phyloP scores from a whole-genome alignment of 1,139 yeast species.

The Suhomyces taliae region DNA sequence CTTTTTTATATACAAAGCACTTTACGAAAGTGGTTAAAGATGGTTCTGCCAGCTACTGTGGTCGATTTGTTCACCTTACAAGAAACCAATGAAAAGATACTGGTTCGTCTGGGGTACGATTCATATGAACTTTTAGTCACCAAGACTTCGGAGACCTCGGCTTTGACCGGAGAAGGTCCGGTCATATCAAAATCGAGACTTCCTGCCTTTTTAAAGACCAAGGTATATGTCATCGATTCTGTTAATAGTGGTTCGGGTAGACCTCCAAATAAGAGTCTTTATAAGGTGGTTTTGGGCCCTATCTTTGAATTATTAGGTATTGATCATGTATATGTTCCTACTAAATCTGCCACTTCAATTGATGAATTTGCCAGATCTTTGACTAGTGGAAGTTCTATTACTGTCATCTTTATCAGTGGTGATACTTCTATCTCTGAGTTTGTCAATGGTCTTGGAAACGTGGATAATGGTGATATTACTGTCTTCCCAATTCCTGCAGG shows the following conservation, averaged over 20 bases:
- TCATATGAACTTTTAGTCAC: constrained; percentile 1
- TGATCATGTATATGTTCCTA: constrained; percentile 38
- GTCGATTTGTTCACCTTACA: constrained; percentile 3
- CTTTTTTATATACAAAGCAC: constrained; percentile 4
- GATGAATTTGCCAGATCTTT: constrained; percentile 33
- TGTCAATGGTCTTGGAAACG: constrained; percentile 48
- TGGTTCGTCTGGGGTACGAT: constrained; percentile 1
- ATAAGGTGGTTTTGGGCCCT: constrained; percentile 44
- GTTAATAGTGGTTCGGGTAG: constrained; percentile 58
- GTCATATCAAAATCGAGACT: neutral
- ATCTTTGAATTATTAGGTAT: constrained; percentile 39
- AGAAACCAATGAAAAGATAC: constrained; percentile 6
- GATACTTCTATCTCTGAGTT: constrained; percentile 85
- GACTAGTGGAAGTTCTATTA: constrained; percentile 13
- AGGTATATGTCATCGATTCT: constrained; percentile 48
- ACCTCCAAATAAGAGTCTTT: constrained; percentile 36
- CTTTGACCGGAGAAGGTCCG: neutral
- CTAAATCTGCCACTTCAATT: constrained; percentile 36
- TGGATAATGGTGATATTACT: constrained; percentile 19
- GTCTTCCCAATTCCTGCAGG: constrained; percentile 72
- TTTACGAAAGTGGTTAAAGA: neutral
- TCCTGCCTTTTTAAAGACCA: constrained; percentile 4
- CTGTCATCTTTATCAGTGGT: constrained; percentile 72
- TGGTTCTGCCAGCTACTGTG: constrained; percentile 1
- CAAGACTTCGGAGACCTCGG: neutral